Evolutionary conservation across 2,329 filamentous ascomycete genomes (phyloP).

Genomic region (Parafenestella ontariensis): DNA sequence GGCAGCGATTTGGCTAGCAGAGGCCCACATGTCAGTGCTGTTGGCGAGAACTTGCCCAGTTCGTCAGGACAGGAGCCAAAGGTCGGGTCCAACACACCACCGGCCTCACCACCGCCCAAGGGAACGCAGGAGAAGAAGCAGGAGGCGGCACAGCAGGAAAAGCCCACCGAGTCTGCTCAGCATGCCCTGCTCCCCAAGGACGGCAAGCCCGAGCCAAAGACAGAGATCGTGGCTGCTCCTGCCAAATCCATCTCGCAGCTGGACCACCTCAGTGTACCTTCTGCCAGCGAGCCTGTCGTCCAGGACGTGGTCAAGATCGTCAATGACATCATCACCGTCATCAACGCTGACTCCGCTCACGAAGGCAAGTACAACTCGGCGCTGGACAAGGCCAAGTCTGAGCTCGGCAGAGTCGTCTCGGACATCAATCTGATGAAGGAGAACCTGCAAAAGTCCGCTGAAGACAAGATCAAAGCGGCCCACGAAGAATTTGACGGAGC

Average conservation of each 20-base stretch:
- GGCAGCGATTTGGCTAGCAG: constrained; percentile 50
- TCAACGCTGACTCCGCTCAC: constrained; percentile 81
- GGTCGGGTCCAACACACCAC: constrained; percentile 28
- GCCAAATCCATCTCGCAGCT: constrained; percentile 63
- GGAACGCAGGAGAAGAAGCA: constrained; percentile 41
- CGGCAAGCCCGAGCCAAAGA: constrained; percentile 18
- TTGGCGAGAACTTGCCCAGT: constrained; percentile 51
- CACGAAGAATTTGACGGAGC: constrained; percentile 85
- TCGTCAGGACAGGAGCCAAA: constrained; percentile 27
- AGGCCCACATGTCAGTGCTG: constrained; percentile 69
- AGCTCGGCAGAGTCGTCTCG: constrained; percentile 77
- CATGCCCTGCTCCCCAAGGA: constrained; percentile 11
- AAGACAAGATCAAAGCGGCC: constrained; percentile 73
- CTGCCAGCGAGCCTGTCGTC: constrained; percentile 84
- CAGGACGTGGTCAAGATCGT: constrained; percentile 94
- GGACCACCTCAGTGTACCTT: constrained; percentile 76
- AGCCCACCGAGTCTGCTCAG: constrained; percentile 29
- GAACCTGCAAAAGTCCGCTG: constrained; percentile 72
- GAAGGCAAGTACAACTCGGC: constrained; percentile 78
- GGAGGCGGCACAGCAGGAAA: constrained; percentile 34
- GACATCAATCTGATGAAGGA: constrained; percentile 79
- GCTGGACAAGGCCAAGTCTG: constrained; percentile 83
- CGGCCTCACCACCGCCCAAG: constrained; percentile 12
- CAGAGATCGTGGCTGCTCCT: constrained; percentile 24
- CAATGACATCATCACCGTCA: constrained; percentile 92